Base-by-base conservation (phyloP, 495 filamentous ascomycete species). In the Trichoderma orchidacearum region DNA sequence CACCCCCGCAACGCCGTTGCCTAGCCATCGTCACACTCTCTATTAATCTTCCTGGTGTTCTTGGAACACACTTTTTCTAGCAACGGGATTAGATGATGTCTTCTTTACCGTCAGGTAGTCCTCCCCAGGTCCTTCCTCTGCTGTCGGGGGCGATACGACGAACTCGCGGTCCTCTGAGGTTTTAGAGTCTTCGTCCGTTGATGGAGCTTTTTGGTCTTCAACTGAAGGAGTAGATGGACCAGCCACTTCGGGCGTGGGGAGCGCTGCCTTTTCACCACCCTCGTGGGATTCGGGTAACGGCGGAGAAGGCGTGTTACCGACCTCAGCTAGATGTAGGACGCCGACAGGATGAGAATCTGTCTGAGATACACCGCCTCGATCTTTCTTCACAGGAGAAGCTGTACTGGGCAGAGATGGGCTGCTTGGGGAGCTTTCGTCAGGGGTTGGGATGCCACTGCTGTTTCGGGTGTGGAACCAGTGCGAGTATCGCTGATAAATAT, bases 61-160 rank as follows among this genome's bases (percentile, higher is more conserved):
- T 15, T 52, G 59, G 52, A 74, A 74, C n/a, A 70, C 56, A 53
- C 71, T 74, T 45, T 54, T 62, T 45, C 71, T 15, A 11, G 56
- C 50, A 62, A 35, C 36, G 63, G 64, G 36, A 58, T 65, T 57
- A 51, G 29, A 54, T 32, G 27, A 30, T 29, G 51, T 50, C 12
- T n/a, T 30, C 15, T 58, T 50, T 35, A 59, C 57, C 21, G 58
- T 62, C 3, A 71, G 8, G 55, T 70, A 72, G 52, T 70, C 68
- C 2, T 31, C 31, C 0, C 59, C 62, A 9, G 57, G 51, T 6
- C 23, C 55, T 15, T 23, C 30, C 15, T 28, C 45, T 11, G 55
- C 64, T 12, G 63, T 66, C 0, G 68, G 65, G 45, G 67, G 64
- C 34, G 62, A 66, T 32, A 66, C 57, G 17, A 54, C 56, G 8